These are phyloP conservation scores for Mortierella sp. DNA, from an alignment of 371 early-diverging fungal genomes.

Conservation along the genomic window DNA sequence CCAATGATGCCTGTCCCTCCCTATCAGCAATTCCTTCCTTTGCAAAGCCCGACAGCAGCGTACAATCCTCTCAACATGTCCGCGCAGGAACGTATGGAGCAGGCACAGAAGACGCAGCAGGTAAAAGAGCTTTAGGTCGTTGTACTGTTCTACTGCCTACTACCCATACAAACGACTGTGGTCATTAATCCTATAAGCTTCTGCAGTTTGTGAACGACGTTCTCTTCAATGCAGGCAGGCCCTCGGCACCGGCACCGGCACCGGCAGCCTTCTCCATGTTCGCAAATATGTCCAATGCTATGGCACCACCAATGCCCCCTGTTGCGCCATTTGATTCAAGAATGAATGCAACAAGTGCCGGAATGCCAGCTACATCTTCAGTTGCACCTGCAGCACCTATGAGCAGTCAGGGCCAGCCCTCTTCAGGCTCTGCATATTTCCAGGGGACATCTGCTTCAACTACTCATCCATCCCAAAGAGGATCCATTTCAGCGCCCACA, in stretches of 20 bases:
- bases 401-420: not conserved
- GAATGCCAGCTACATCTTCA: not conserved
- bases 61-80: slow-evolving; percentile 6
- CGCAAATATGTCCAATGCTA: not conserved
- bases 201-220: slow-evolving; percentile 34
- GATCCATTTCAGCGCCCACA: too few relatives aligned
- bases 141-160: not conserved
- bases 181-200: not conserved
- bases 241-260: not conserved
- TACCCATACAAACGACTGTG: not conserved
- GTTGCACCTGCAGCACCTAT: not conserved
- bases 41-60: not conserved
- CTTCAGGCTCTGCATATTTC: too few relatives aligned
- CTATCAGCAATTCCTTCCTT: slow-evolving; percentile 10
- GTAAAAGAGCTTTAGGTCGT: slow-evolving; percentile 7
- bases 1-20: not conserved
- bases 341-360: not conserved
- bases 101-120: slow-evolving; percentile 43
- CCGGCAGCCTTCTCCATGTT: slow-evolving; percentile 3
- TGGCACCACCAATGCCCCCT: not conserved
- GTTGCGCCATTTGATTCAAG: not conserved
- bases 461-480: too few relatives aligned
- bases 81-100: slow-evolving; percentile 33
- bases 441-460: too few relatives aligned
- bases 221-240: slow-evolving; percentile 23